These are phyloP conservation scores for Acer campestre DNA, from an alignment of 345 rosid genomes.

Conservation along the genomic window DNA sequence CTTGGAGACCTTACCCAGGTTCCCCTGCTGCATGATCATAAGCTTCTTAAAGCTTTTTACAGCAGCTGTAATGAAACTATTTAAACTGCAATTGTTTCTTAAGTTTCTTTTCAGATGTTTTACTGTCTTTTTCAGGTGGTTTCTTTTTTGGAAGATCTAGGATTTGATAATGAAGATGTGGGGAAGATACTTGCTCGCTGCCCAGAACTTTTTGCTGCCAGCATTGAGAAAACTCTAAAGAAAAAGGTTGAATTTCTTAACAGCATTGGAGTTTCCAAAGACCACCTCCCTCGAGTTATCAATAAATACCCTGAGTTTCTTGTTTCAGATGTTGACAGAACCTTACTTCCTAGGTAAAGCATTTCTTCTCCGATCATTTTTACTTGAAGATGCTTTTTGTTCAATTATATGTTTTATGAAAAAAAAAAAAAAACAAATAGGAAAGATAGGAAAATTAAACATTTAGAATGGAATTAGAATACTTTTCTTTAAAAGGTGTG, in stretches of 20 bases:
- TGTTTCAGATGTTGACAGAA: slow-evolving; percentile 55
- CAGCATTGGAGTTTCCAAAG: slow-evolving; percentile 55
- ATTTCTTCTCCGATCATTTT: background rate
- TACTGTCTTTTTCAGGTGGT: slow-evolving; percentile 54
- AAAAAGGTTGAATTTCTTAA: slow-evolving; percentile 65
- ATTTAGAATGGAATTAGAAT: no score
- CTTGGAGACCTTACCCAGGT: background rate
- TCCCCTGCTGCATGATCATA: background rate
- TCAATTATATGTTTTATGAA: no score
- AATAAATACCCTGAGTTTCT: slow-evolving; percentile 90
- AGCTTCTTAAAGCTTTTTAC: background rate
- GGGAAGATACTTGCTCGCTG: slow-evolving; percentile 72
- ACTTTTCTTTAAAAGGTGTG: no score
- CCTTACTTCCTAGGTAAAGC: slow-evolving; percentile 75
- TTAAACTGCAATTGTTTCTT: background rate
- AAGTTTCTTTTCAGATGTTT: slow-evolving; percentile 12
- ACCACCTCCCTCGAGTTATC: slow-evolving; percentile 62
- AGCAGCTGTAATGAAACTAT: background rate
- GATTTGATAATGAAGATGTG: slow-evolving; percentile 56
- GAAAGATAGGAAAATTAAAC: no score
- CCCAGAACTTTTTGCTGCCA: slow-evolving; percentile 78
- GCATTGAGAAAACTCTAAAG: slow-evolving; percentile 61
- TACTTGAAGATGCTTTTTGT: background rate
- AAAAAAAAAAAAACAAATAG: no score
- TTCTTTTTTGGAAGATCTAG: slow-evolving; percentile 62